Evolutionary conservation across 2,329 filamentous ascomycete species (phyloP).

Genomic region (Aspergillus amoenus): DNA sequence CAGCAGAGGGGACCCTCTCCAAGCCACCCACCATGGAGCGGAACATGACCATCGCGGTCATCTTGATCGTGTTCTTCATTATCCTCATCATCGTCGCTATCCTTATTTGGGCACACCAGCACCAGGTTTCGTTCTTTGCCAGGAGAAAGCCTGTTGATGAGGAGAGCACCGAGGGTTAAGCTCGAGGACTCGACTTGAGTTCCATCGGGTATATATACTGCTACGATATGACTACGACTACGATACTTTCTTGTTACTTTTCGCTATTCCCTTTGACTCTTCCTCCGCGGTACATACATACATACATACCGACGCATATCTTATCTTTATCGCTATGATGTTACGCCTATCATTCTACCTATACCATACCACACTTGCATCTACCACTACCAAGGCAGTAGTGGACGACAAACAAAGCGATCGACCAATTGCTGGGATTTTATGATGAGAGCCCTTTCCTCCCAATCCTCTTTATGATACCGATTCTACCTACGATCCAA

Average conservation of each 20-base stretch:
- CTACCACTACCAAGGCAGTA: too few species aligned
- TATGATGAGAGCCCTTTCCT: too few species aligned
- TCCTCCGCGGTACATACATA: too few species aligned
- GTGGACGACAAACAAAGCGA: too few species aligned
- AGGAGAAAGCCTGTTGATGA: slow-evolving; percentile 31
- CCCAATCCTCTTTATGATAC: neutral
- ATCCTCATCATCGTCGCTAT: slow-evolving; percentile 45
- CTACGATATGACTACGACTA: neutral
- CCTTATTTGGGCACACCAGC: slow-evolving; percentile 35
- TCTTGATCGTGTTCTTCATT: slow-evolving; percentile 51
- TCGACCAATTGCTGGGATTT: too few species aligned
- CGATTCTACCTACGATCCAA: neutral
- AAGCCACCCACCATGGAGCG: slow-evolving; percentile 35
- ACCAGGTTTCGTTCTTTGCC: slow-evolving; percentile 33
- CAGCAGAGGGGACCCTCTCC: neutral
- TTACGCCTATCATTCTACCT: neutral
- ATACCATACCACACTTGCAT: too few species aligned
- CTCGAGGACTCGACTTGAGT: neutral
- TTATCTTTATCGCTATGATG: neutral
- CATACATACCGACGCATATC: neutral
- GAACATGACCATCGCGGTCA: slow-evolving; percentile 52
- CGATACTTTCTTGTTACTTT: too few species aligned
- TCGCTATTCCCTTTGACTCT: neutral
- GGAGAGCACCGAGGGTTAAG: slow-evolving; percentile 26
- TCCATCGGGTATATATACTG: neutral